Base-by-base conservation (phyloP, 768 basidiomycete species). In the Daedalea quercina region DNA sequence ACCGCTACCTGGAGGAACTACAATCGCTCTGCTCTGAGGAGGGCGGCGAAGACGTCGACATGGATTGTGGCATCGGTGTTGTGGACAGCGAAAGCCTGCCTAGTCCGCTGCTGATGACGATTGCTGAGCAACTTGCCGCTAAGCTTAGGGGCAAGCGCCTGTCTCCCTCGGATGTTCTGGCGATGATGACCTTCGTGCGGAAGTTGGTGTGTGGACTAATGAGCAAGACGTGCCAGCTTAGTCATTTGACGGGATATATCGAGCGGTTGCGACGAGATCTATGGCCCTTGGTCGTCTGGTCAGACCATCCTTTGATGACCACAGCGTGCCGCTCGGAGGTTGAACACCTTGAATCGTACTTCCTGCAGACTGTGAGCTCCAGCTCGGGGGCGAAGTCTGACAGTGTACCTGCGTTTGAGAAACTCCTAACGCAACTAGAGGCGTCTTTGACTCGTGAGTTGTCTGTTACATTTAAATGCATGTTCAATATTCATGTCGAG, bases 1-100 rank as follows among this genome's bases (percentile, higher is more conserved):
- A 93, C 65, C 78, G 81, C 25, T 97, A 95, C 63, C 75, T 95
- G 50, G 94, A 96, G 60, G 84, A 84, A 22, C 67, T 84, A 56
- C 65, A 76, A 6, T 61, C 67, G 0, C 63, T 81, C 20, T 37
- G 35, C 33, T n/a, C 58, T 8, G 43, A 41, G 37, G 20, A 54
- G 52, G 20, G 44, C 20, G 17, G 47, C 35, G 22, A 37, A 23
- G 24, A 34, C 33, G 13, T 42, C 44, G 1, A 40, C 34, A 9
- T 13, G 44, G 2, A 40, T 34, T 2, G 50, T 28, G n/a, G 45
- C 25, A 2, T 20, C 54, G 53, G 52, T 15, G 55, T 57, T 40
- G 47, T 52, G 11, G 60, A 50, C n/a, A 60, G 66, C 17, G 73
- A 74, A 19, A 53, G 57, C 11, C 68, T 72, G 33, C 79, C 84